Percentiles rank a stretch among this genome's conserved stretches.
These are phyloP conservation scores for Pochonia chlamydosporia DNA, from an alignment of 2,329 filamentous ascomycete genomes.

Conservation along the genomic window DNA sequence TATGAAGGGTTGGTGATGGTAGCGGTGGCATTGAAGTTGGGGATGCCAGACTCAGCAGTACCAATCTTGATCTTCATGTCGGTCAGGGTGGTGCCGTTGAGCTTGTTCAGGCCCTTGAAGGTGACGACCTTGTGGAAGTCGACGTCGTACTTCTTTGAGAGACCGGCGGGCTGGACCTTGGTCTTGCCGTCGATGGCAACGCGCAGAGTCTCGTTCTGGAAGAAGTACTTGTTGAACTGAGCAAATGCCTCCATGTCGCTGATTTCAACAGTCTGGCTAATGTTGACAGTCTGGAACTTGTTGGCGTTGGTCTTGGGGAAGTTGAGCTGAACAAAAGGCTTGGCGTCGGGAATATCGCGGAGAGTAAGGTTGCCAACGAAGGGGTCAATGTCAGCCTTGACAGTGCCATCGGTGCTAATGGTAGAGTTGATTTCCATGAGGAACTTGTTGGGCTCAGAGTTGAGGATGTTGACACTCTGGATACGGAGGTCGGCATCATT, in stretches of 20 bases:
- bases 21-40: conserved; percentile 57
- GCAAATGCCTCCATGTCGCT: conserved; percentile 42
- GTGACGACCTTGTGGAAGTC: conserved; percentile 51
- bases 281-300: conserved; percentile 44
- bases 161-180: conserved; percentile 42
- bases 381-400: conserved; percentile 44
- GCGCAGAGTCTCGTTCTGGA: conserved; percentile 42
- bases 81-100: conserved; percentile 48
- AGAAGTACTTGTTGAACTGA: conserved; percentile 49
- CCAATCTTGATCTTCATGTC: conserved; percentile 11
- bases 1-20: conserved; percentile 59
- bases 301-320: conserved; percentile 48
- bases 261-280: conserved; percentile 43
- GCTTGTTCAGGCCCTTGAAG: conserved; percentile 47
- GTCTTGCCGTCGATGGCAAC: conserved; percentile 49
- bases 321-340: conserved; percentile 42
- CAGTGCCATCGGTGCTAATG: conserved; percentile 44
- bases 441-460: conserved; percentile 39
- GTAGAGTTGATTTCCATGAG: conserved; percentile 51
- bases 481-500: conserved; percentile 47
- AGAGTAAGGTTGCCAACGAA: conserved; percentile 52
- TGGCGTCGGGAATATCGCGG: conserved; percentile 39
- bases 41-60: conserved; percentile 13
- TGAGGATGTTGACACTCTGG: conserved; percentile 43
- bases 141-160: conserved; percentile 42